These are phyloP conservation scores for Lunasporangiospora selenospora DNA, from an alignment of 192 early-diverging fungal species.

Conservation along the genomic window DNA sequence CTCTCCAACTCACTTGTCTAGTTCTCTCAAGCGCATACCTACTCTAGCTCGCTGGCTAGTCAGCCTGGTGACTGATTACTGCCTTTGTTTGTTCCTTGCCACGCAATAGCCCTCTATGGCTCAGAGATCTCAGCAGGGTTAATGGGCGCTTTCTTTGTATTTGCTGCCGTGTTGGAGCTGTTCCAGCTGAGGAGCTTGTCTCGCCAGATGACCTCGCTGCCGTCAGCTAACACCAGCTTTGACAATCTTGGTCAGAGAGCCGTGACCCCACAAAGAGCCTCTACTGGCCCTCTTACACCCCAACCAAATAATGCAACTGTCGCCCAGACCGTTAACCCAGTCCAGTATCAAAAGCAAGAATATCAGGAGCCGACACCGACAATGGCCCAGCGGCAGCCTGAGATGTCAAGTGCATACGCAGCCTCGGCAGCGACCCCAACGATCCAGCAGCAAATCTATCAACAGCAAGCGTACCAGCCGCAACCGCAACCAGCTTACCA, in stretches of 20 bases:
- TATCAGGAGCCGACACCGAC: too few species aligned
- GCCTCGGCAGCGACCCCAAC: too few species aligned
- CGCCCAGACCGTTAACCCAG: too few species aligned
- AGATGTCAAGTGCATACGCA: too few species aligned
- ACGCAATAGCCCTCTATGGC: constrained; percentile 17
- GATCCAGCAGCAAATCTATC: not conserved
- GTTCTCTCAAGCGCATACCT: not conserved
- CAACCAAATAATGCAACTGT: too few species aligned
- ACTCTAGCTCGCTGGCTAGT: not conserved
- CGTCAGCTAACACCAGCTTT: not conserved
- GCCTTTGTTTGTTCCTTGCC: not conserved
- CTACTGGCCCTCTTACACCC: too few species aligned
- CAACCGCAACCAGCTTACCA: not conserved
- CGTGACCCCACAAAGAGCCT: not conserved
- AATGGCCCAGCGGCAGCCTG: not conserved
- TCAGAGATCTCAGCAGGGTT: constrained; percentile 26
- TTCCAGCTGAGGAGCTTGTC: constrained; percentile 9
- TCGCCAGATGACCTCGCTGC: too few species aligned
- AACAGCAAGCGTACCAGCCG: not conserved
- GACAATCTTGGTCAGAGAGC: not conserved
- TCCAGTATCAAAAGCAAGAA: too few species aligned
- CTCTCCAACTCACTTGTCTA: not conserved
- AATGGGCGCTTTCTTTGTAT: constrained; percentile 13
- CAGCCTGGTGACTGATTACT: not conserved
- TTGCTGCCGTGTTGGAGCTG: constrained; percentile 6